Conservation (phyloP, 345 rosid species). For the Syzygium aromaticum region DNA sequence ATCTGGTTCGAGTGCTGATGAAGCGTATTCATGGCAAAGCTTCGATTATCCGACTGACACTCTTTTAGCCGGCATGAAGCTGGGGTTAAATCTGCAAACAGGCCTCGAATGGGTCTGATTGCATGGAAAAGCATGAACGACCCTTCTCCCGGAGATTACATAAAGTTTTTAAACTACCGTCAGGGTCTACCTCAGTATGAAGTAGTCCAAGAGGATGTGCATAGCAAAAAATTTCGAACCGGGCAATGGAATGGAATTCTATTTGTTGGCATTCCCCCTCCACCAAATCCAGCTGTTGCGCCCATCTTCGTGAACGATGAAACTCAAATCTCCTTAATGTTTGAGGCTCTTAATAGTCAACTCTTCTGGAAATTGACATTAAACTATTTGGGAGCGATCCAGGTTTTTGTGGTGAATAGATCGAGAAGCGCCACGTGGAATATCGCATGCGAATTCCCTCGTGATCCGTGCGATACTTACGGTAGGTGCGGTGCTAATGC, state of each 20-base stretch:
- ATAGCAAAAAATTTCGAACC: background rate
- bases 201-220: slow-evolving; percentile 3
- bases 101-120: slow-evolving; percentile 1
- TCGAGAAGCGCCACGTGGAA: background rate
- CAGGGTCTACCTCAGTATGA: slow-evolving; percentile 10
- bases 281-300: slow-evolving; percentile 2
- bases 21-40: slow-evolving; percentile 25
- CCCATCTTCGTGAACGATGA: slow-evolving; percentile 1
- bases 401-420: background rate
- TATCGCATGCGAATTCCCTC: background rate
- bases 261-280: slow-evolving; percentile 14
- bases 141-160: slow-evolving; percentile 19
- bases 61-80: slow-evolving; percentile 27
- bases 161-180: background rate
- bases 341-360: background rate
- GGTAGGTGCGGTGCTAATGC: slow-evolving; percentile 1
- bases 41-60: slow-evolving; percentile 30
- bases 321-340: slow-evolving; percentile 10
- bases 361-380: background rate
- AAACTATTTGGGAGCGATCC: background rate
- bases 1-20: background rate
- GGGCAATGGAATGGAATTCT: slow-evolving; percentile 35
- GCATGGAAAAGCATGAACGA: slow-evolving; percentile 23
- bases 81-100: slow-evolving; percentile 5
- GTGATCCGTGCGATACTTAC: background rate